Base-by-base conservation (phyloP, 192 early-diverging fungal genomes). In the Rhizophagus clarus region DNA sequence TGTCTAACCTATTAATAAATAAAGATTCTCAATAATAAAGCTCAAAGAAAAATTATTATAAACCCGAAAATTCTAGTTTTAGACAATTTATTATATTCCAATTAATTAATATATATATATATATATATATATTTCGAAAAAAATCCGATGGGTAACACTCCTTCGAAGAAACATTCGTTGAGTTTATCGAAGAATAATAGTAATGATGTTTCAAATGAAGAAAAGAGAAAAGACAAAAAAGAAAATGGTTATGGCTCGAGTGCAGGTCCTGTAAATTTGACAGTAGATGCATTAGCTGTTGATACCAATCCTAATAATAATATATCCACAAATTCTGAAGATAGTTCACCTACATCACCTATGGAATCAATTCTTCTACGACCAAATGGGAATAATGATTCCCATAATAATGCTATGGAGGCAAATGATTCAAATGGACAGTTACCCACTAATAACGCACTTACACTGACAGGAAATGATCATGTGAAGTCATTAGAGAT, bases 401-500 rank as follows among this genome's bases (percentile, higher is more conserved):
- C 56, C 22, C 42, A 72, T 7, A 47, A 72, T 28, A 72, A 40
- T 24, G 28, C 8, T 29, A 29, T n/a, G 5, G 45, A 49, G 22
- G 5, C 2, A 12, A 45, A 45, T 45, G 12, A 2, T 72, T 51
- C 45, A 7, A 49, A 49, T 47, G 71, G 42, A 49, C 28, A 49
- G 26, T 51, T 37, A 9, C 1, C 4, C 80, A 70, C 9, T 73
- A 74, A 70, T 34, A 64, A 37, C 56, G 75, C 81, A n/a, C 79
- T 79, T 17, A 82, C 81, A n/a, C 78, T 81, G 15, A 31, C 26
- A n/a, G 10, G 29, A 0, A 83, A 82, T 32, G 81, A 86, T 42
- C 72, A 26, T 72, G 71, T 56, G 26, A 86, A 84, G 45, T 64
- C 67, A 20, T 78, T 87, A 56, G 84, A 90, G 74, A 79, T 98